A percentile compares a stretch with the other conserved stretches of the same genome.
phyloP scores from a whole-genome alignment of 1,284 basidiomycete genomes.

The Ganoderma lucidum region DNA sequence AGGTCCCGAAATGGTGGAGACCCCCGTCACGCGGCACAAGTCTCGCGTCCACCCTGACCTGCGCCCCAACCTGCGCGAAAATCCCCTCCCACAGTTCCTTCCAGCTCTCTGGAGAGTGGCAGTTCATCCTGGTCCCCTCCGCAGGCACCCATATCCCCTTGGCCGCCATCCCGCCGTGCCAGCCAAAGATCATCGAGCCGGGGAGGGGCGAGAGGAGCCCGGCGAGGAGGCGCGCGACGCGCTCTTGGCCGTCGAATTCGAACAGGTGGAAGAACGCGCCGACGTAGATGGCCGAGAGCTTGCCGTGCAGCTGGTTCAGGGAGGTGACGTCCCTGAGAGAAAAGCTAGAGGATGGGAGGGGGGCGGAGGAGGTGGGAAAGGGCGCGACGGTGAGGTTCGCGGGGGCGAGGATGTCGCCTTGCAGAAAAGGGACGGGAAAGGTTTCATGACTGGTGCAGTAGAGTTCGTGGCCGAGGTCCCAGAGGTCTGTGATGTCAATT shows the following conservation, averaged over 20 bases:
- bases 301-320: slow-evolving; percentile 50
- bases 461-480: slow-evolving; percentile 41
- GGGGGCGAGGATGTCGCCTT: slow-evolving; percentile 51
- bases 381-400: slow-evolving; percentile 38
- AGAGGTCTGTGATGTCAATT: slow-evolving; percentile 36
- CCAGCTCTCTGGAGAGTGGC: slow-evolving; percentile 50
- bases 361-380: slow-evolving; percentile 35
- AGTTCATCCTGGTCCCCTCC: slow-evolving; percentile 38
- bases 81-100: slow-evolving; percentile 51
- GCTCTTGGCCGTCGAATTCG: slow-evolving; percentile 46
- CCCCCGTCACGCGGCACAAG: slow-evolving; percentile 11
- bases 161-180: slow-evolving; percentile 31
- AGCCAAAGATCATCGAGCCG: slow-evolving; percentile 45
- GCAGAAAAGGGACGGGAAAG: slow-evolving; percentile 51
- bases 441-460: slow-evolving; percentile 42
- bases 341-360: slow-evolving; percentile 35
- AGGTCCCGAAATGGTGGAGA: slow-evolving; percentile 14
- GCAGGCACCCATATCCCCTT: slow-evolving; percentile 17
- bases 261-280: slow-evolving; percentile 59
- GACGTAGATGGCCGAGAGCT: slow-evolving; percentile 51
- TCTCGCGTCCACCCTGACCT: slow-evolving; percentile 33
- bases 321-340: slow-evolving; percentile 42
- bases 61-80: slow-evolving; percentile 46
- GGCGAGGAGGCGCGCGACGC: slow-evolving; percentile 47
- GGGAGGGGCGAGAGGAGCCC: slow-evolving; percentile 45